Evolutionary conservation across 768 basidiomycete genomes (phyloP), one percentile per base, ranked within the genome.

Genomic region (Mycena amicta): DNA sequence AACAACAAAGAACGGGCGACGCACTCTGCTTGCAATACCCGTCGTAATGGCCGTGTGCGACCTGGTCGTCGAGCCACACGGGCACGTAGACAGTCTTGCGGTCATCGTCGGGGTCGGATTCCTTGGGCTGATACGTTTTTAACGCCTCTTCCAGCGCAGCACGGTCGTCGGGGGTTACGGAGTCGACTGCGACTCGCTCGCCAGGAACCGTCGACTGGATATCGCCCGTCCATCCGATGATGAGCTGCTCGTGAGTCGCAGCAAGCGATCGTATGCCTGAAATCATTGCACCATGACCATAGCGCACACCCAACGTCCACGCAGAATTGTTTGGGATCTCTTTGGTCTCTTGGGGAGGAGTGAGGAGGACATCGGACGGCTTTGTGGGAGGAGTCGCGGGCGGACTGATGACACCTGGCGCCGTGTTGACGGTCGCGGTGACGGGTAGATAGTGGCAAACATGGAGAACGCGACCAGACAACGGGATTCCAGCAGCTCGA

Each of bases 1-100:
- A 31, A 22, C 41, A 25, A 68, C 26, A 53, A 40, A 13, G 53
- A 37, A 52, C 60, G 18, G 12, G 58, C 40, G 40, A 84, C 90
- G 72, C 67, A 95, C 94, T 96, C 68, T 90, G 88, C 73, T 99
- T 99, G 83, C 95, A 98, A 72, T 97, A 98, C 0, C 95, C 95
- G 65, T 98, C 95, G 70, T 98, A 97, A 71, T 97, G 95, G 0
- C 89, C 93, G 67, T 94, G 92, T 22, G 93, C 94, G 37, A 94
- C 84, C 70, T 89, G 84, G 66, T 93, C 91, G 66, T 92, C 88
- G 31, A 95, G 78, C 92, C 92, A 97, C 13, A 99, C 92, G 4
- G 96, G 95, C 5, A 92, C 84, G 65, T 93, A 97, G 15, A 76
- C 81, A 49, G 90, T 86, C 67, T 81, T 85, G 62, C 83, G 77